Base-by-base conservation (phyloP, 1,139 yeast species). In the Torulaspora pretoriensis region DNA sequence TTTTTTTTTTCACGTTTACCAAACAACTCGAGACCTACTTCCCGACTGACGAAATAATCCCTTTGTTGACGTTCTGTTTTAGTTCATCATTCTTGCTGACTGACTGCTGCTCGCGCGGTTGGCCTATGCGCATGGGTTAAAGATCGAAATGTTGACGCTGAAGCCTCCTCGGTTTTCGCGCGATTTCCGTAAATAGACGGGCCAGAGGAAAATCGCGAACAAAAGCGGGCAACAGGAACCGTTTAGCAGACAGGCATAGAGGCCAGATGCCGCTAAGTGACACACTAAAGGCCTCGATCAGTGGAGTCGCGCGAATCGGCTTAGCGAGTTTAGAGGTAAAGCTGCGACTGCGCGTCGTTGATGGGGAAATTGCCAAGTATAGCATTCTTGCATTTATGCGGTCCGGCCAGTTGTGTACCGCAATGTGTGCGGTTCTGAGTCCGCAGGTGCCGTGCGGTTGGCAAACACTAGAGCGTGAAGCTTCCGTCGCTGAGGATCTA, bases 1-100 rank as follows among this genome's bases (percentile, higher is more conserved):
- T 26, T 26, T 26, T 26, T 26, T 26, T 26, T 17, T 17, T 17
- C 8, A 26, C 29, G 13, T 9, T n/a, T 12, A 3, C 13, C 32
- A 29, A 29, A 6, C 16, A 8, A 8, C 32, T 29, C 19, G 32
- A 29, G 16, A 10, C 16, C 5, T 29, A 16, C 10, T 29, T 16
- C 17, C 32, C 32, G 32, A 29, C 19, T 13, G 16, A 14, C 9
- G 16, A 29, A 29, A 29, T 29, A 8, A 19, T 19, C 22, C 6
- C 27, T 26, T n/a, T 41, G 33, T 35, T 41, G 40, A 31, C 27
- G 19, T 37, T 31, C 41, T 38, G 41, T 38, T 38, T 38, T 31
- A 24, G 33, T 27, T 5, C 16, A 38, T 16, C 7, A 22, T 16
- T 17, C 35, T 19, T 19, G 16, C 16, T 17, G 8, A 19, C 12